Conservation (phyloP, 2,329 filamentous ascomycete genomes). For the Trichoderma sp. region DNA sequence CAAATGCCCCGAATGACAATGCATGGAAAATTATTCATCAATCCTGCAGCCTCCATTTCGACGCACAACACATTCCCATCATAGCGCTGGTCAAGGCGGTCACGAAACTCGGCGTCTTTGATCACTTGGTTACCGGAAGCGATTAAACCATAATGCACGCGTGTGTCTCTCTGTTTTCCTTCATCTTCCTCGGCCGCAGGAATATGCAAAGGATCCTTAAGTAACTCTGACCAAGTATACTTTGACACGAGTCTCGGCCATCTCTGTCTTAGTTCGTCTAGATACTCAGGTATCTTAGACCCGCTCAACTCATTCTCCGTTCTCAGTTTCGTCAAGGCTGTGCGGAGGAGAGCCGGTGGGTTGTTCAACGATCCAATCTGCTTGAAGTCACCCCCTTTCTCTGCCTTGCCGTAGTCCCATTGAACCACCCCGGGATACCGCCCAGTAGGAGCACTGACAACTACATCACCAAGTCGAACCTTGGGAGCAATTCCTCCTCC, state of each 20-base stretch:
- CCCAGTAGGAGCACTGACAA: not conserved
- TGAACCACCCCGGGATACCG: not conserved
- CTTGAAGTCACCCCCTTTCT: not conserved
- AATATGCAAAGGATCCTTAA: not conserved
- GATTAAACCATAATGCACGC: not conserved
- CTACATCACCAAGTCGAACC: not conserved
- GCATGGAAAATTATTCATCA: slow-evolving; percentile 12
- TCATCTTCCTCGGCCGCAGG: not conserved
- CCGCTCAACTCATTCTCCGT: not conserved
- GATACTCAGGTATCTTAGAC: not conserved
- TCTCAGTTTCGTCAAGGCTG: not conserved
- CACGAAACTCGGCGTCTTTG: not conserved
- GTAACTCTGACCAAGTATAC: not conserved
- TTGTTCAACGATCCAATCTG: not conserved
- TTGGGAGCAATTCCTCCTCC: not conserved
- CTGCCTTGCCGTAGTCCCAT: not conserved
- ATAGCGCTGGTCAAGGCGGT: not conserved
- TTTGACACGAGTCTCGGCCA: not conserved
- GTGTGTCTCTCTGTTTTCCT: not conserved
- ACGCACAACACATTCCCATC: not conserved
- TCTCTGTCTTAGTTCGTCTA: not conserved
- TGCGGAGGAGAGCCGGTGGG: not conserved
- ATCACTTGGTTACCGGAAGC: slow-evolving; percentile 8
- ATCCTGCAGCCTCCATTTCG: slow-evolving; percentile 14
- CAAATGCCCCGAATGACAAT: slow-evolving; percentile 8